A percentile compares a stretch with the other conserved stretches of the same genome.
Conservation (phyloP, 192 early-diverging fungal species). For the Entophlyctis luteolus region DNA sequence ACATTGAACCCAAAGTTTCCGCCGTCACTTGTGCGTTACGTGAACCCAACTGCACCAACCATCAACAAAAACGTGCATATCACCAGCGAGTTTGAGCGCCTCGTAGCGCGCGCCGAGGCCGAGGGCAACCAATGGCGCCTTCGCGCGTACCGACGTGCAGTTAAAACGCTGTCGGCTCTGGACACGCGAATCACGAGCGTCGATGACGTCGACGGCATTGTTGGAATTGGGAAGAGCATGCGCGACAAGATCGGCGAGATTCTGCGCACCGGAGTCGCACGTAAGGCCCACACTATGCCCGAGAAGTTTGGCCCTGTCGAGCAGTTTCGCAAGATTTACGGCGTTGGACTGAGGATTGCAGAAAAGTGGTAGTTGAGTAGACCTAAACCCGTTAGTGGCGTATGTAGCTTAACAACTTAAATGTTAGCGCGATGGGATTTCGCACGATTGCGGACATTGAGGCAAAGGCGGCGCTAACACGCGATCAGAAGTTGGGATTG, state of each 20-base stretch:
- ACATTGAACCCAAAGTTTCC: background rate
- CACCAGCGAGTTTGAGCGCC: conserved; percentile 12
- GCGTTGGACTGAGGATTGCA: conserved; percentile 25
- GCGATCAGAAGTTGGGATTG: conserved; percentile 42
- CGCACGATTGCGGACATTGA: conserved; percentile 44
- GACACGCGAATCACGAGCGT: conserved; percentile 30
- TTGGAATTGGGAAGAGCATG: conserved; percentile 42
- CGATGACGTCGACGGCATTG: conserved; percentile 35
- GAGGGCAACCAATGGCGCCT: conserved; percentile 45
- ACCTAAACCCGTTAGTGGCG: background rate
- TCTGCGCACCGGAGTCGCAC: conserved; percentile 34
- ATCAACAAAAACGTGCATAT: conserved; percentile 16
- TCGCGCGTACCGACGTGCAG: conserved; percentile 38
- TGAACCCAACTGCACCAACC: background rate
- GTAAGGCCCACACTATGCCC: conserved; percentile 37
- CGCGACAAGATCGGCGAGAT: conserved; percentile 40
- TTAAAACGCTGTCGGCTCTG: conserved; percentile 33
- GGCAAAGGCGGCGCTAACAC: conserved; percentile 33
- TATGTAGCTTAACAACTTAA: background rate
- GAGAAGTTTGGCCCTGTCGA: conserved; percentile 27
- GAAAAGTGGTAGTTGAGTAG: conserved; percentile 13
- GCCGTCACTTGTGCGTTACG: background rate
- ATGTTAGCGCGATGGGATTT: conserved; percentile 33
- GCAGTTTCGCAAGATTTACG: conserved; percentile 45
- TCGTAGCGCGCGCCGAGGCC: conserved; percentile 37